Percentiles rank a stretch among this genome's conserved stretches.
Evolutionary conservation across 2,329 filamentous ascomycete genomes (phyloP).

Genomic region (Thielaviopsis punctulata): DNA sequence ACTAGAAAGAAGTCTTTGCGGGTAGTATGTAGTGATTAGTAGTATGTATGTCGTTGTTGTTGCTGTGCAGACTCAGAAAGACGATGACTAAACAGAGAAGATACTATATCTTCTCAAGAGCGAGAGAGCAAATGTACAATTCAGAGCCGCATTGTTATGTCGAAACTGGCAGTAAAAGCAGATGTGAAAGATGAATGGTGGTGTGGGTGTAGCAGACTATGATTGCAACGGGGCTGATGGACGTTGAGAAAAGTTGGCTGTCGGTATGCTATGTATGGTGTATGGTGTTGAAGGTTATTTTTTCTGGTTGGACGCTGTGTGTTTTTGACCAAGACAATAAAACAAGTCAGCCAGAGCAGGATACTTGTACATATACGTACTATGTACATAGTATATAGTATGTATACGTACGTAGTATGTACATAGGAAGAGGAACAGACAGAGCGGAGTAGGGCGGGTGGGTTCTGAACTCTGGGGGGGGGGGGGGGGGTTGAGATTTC

Average conservation of each 20-base stretch:
- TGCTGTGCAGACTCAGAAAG: not conserved
- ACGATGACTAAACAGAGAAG: not conserved
- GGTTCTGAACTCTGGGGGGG: too few species aligned
- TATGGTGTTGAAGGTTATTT: not conserved
- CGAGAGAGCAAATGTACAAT: slow-evolving; percentile 4
- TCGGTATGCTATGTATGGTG: not conserved
- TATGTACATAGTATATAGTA: too few species aligned
- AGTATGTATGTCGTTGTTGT: not conserved
- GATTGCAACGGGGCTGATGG: not conserved
- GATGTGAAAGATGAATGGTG: not conserved
- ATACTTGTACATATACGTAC: not conserved
- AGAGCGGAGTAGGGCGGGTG: too few species aligned
- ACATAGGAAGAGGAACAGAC: not conserved
- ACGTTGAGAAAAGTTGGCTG: not conserved
- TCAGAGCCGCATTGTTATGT: slow-evolving; percentile 8
- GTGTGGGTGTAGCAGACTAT: not conserved
- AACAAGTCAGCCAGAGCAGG: not conserved
- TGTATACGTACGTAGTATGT: not conserved
- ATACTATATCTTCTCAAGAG: slow-evolving; percentile 5
- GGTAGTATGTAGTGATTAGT: too few species aligned
- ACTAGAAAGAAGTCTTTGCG: too few species aligned
- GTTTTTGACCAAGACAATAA: not conserved
- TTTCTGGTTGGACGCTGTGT: not conserved
- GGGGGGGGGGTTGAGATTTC: too few species aligned
- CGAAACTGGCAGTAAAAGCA: not conserved